phyloP scores from a whole-genome alignment of 2,329 filamentous ascomycete species.

The Exophiala dermatitidis region DNA sequence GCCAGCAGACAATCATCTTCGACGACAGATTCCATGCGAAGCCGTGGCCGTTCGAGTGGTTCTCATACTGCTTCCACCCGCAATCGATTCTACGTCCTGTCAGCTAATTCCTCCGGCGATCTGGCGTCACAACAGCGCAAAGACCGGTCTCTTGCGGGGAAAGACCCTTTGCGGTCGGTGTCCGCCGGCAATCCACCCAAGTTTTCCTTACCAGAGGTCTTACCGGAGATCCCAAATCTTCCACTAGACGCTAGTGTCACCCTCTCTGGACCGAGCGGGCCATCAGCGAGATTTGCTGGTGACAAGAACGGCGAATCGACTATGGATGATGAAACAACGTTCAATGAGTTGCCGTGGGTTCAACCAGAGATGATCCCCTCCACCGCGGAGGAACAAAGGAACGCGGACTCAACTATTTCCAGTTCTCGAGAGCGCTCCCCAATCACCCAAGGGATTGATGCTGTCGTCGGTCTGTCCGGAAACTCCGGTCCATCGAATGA shows the following conservation, averaged over 20 bases:
- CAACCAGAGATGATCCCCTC: background rate
- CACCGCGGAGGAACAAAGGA: slow-evolving; percentile 8
- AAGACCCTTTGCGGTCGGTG: background rate
- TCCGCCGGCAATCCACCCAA: background rate
- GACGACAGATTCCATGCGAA: slow-evolving; percentile 13
- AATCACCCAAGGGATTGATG: slow-evolving; percentile 1
- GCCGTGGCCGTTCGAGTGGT: slow-evolving; percentile 10
- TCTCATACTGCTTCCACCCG: slow-evolving; percentile 10
- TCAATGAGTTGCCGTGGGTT: too few species aligned
- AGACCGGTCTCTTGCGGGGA: background rate
- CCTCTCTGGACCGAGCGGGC: too few species aligned
- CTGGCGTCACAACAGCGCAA: slow-evolving; percentile 16
- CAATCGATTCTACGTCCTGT: slow-evolving; percentile 15
- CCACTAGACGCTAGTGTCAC: background rate
- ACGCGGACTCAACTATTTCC: slow-evolving; percentile 8
- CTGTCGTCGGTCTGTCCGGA: background rate
- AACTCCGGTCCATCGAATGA: background rate
- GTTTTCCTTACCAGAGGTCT: slow-evolving; percentile 7
- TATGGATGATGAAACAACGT: too few species aligned
- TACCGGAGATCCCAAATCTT: background rate
- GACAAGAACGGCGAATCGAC: too few species aligned
- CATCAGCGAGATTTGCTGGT: too few species aligned
- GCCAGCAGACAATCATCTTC: slow-evolving; percentile 16
- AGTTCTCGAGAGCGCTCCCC: slow-evolving; percentile 10
- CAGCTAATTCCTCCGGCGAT: slow-evolving; percentile 21